phyloP scores from a whole-genome alignment of 331 rosid genomes.

The Stylosanthes scabra region DNA sequence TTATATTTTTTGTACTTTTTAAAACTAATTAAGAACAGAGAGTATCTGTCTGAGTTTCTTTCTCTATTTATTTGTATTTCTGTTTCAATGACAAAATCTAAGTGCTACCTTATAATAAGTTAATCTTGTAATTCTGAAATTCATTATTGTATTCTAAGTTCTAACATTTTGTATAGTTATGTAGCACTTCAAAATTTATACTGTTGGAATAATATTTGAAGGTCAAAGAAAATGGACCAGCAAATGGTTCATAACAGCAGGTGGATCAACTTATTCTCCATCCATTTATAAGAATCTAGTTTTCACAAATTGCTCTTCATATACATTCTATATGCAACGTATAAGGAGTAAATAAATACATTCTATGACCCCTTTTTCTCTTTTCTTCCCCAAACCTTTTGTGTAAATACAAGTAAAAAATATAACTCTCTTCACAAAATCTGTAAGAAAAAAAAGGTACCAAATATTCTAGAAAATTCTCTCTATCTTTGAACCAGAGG shows the following conservation, averaged over 20 bases:
- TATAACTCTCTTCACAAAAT: slow-evolving; percentile 8
- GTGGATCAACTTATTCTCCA: background rate
- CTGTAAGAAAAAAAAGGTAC: slow-evolving; percentile 3
- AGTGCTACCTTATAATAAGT: too few relatives aligned
- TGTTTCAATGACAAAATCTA: too few relatives aligned
- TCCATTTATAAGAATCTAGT: background rate
- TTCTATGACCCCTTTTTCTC: background rate
- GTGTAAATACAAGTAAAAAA: slow-evolving; percentile 22
- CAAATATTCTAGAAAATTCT: slow-evolving; percentile 21
- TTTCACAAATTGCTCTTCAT: slow-evolving; percentile 12
- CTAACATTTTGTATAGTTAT: too few relatives aligned
- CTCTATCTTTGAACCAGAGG: slow-evolving; percentile 27
- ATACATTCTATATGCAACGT: slow-evolving; percentile 14
- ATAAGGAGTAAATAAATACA: slow-evolving; percentile 13
- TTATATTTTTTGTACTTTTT: too few relatives aligned
- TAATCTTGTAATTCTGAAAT: too few relatives aligned
- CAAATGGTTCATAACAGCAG: background rate
- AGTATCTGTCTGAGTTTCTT: too few relatives aligned
- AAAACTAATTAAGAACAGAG: too few relatives aligned
- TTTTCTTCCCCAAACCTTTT: background rate
- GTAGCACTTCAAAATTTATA: background rate
- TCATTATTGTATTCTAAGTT: too few relatives aligned
- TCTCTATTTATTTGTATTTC: too few relatives aligned
- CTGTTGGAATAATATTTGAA: slow-evolving; percentile 7
- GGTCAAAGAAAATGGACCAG: background rate